Percentiles rank a stretch among this genome's conserved stretches.
phyloP scores from a whole-genome alignment of 1,284 basidiomycete species.

The Trichosporon asahii region DNA sequence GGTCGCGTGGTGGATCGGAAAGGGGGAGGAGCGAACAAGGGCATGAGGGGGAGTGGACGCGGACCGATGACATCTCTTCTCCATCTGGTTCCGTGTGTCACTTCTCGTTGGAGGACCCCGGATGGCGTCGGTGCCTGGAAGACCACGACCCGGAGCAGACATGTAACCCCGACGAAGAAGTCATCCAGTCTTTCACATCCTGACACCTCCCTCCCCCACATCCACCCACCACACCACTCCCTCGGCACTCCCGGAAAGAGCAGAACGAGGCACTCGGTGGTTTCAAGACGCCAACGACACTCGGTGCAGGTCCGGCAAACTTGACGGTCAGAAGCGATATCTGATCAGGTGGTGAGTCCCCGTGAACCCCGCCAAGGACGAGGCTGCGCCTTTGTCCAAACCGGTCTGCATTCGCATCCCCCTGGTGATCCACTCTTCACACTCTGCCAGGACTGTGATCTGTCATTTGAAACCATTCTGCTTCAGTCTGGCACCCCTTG shows the following conservation, averaged over 20 bases:
- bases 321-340: background rate
- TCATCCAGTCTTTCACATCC: constrained; percentile 7
- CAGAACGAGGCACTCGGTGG: no score
- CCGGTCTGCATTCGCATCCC: background rate
- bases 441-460: background rate
- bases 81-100: constrained; percentile 5
- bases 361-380: background rate
- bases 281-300: background rate
- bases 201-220: constrained; percentile 1
- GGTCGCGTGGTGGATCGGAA: background rate
- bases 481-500: background rate
- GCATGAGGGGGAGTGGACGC: background rate
- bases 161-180: constrained; percentile 7
- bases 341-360: constrained; percentile 1
- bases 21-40: background rate
- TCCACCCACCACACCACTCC: constrained; percentile 2
- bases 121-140: constrained; percentile 3
- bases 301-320: background rate
- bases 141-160: background rate
- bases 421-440: background rate
- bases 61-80: background rate
- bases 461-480: background rate
- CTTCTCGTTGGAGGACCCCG: background rate
- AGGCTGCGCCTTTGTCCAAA: background rate
- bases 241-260: background rate